Evolutionary conservation across 1,284 basidiomycete species (phyloP), one percentile per base, ranked within the genome.

Genomic region (Melampsora americana): DNA sequence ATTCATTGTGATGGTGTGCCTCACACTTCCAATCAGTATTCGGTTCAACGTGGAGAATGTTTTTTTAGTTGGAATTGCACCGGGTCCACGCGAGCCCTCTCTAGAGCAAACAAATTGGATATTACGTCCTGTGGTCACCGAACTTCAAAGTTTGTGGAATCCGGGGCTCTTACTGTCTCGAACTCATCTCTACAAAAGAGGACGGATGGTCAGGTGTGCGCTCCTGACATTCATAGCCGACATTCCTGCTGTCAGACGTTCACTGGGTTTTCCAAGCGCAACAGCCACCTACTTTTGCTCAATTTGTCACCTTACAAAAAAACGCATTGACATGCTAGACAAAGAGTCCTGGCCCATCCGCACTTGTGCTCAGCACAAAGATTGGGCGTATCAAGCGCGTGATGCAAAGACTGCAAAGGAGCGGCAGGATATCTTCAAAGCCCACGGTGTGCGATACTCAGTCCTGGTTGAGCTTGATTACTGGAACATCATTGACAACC

Each of bases 1-100:
- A 5, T 71, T 71, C 42, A 62, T 71, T 28, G 32, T 71, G 12
- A 3, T n/a, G n/a, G n/a, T 70, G 12, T 70, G 30, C 44, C 35
- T 70, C 20, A 61, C 46, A 18, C 35, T 61, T 16, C 84, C 84
- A 2, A 78, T 79, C 0, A 39, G 78, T 3, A 46, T 83, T 20
- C 81, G 84, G 0, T 82, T 81, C 73, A 78, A 79, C 14, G 56
- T 78, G 0, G 82, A 85, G 66, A 84, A 85, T 64, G 79, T 85
- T 18, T 85, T 80, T 73, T 79, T 85, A 9, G 82, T 81, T 7
- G 83, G 83, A 1, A 77, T 85, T 20, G 81, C 81, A 83, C 84
- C 81, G 5, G 80, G 80, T 2, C 80, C 78, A 3, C 20, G 53
- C 23, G 78, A 80, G 59, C 79, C 78, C 0, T 60, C 64, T 0